A percentile compares a stretch with the other conserved stretches of the same genome.
Conservation (phyloP, 192 early-diverging fungal genomes). For the Ambispora gerdemannii region DNA sequence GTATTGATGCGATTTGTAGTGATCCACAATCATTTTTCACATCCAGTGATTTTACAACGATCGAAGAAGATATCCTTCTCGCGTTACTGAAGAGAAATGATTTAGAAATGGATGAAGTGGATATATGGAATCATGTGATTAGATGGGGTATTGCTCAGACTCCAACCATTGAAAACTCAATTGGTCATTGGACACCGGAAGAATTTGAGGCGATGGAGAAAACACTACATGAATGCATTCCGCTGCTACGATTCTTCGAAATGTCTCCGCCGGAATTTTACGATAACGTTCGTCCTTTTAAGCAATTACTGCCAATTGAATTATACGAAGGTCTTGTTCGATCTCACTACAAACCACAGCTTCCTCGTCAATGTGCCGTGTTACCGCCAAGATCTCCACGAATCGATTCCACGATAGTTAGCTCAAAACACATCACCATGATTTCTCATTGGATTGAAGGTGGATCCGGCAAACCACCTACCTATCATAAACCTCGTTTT, state of each 20-base stretch:
- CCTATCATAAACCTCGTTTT: background rate
- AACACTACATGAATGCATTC: background rate
- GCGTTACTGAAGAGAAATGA: background rate
- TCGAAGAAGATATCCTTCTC: conserved; percentile 14
- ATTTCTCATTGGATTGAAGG: conserved; percentile 16
- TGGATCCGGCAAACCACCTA: background rate
- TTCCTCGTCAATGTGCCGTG: background rate
- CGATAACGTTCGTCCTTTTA: background rate
- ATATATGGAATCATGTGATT: conserved; percentile 20
- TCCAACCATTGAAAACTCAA: background rate
- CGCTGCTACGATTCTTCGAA: conserved; percentile 11
- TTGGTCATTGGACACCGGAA: background rate
- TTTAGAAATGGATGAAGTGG: conserved; percentile 15
- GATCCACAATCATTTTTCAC: conserved; percentile 14
- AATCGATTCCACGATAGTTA: conserved; percentile 10
- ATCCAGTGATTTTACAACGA: background rate
- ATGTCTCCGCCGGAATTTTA: conserved; percentile 13
- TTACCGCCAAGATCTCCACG: background rate
- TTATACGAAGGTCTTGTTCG: conserved; percentile 6
- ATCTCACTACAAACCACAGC: background rate
- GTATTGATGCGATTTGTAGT: background rate
- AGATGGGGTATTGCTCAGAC: conserved; percentile 20
- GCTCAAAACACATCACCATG: background rate
- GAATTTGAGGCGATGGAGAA: conserved; percentile 1
- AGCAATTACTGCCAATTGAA: background rate